Conservation (phyloP, 768 basidiomycete species). For the Termitomyces sp. region DNA sequence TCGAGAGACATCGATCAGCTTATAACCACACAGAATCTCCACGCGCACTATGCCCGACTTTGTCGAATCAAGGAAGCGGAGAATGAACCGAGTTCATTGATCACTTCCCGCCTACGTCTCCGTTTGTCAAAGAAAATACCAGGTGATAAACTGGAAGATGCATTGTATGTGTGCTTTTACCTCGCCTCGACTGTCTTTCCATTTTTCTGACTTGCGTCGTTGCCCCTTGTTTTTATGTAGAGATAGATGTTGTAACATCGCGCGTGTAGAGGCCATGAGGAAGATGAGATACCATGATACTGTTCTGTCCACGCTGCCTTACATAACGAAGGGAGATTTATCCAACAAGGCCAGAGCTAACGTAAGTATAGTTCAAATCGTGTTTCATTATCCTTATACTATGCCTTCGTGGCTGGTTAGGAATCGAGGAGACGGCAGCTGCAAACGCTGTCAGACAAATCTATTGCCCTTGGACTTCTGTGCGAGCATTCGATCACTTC, state of each 20-base stretch:
- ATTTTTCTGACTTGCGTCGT: not conserved
- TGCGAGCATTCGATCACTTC: conserved; percentile 22
- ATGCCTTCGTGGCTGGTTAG: conserved; percentile 1
- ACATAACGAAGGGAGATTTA: conserved; percentile 2
- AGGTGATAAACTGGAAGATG: not conserved
- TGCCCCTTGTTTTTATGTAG: not conserved
- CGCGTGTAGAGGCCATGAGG: conserved; percentile 2
- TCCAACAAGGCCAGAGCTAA: not conserved
- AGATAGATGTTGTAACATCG: conserved; percentile 3
- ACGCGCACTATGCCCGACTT: conserved; percentile 18
- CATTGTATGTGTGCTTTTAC: not conserved
- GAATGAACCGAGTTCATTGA: conserved; percentile 2
- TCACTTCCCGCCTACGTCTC: not conserved
- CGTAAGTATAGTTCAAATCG: not conserved
- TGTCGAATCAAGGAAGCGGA: conserved; percentile 5
- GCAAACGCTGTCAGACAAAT: conserved; percentile 17
- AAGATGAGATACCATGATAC: conserved; percentile 4
- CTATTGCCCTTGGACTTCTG: conserved; percentile 19
- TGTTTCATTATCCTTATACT: not conserved
- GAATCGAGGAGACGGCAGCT: conserved; percentile 11
- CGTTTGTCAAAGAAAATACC: not conserved
- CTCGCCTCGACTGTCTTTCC: not conserved
- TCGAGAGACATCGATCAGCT: not conserved
- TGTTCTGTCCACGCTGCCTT: not conserved
- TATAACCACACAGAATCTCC: conserved; percentile 12